Evolutionary conservation across 2,329 filamentous ascomycete species (phyloP), one percentile per base, ranked within the genome.

Genomic region (Venturia oleaginea): DNA sequence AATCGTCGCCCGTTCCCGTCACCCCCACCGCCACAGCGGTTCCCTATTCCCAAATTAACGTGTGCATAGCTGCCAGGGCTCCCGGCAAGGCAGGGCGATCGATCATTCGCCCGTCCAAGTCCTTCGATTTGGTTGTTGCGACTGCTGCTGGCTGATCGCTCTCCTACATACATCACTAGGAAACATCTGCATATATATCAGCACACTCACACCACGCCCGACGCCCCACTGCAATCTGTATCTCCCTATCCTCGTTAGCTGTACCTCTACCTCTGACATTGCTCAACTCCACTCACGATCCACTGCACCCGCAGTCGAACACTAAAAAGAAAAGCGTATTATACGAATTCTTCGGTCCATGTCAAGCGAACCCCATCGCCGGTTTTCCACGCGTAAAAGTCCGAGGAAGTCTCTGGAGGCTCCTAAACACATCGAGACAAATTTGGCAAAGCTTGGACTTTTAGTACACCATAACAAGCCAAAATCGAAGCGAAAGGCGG

Each of bases 381-480:
- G 19, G 22, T 30, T 40, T 27, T 27, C 40, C 59, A 34, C 32
- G 57, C 64, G 59, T 37, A 65, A 62, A 54, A 34, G 27, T 7
- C 46, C 59, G 54, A 65, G 40, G 37, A 51, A 15, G 10, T 30
- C 48, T 38, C 22, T 30, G 27, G 13, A 46, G n/a, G 27, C 51
- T 10, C 22, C 67, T 62, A 64, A 67, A 51, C 55, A 65, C 8
- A 69, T 76, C 59, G 69, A 75, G 67, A 65, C 69, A n/a, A 75
- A 73, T 66, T 71, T 75, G 66, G 67, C 69, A 63, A 69, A 71
- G 57, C 72, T 75, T 67, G 73, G 74, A 62, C 70, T 74, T 59
- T 62, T 74, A 65, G 69, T 70, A 40, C 37, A 60, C 24, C 42
- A 67, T 62, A 68, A 66, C 60, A 55, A 61, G 60, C 66, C 65